Conservation (phyloP, 495 filamentous ascomycete genomes). For the Letharia lupina region DNA sequence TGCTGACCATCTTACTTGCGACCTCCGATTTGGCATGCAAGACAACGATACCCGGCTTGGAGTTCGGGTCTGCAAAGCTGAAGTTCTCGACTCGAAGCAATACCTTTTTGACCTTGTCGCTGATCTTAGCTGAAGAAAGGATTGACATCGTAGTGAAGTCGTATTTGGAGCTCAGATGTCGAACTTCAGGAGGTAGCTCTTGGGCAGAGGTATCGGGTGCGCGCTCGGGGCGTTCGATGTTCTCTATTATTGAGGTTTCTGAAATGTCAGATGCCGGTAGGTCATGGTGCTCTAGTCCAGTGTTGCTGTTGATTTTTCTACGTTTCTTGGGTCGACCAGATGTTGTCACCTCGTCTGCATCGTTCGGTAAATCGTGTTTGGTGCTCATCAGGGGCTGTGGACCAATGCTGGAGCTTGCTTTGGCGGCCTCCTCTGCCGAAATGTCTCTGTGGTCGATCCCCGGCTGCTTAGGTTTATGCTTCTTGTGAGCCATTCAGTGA, state of each 20-base stretch:
- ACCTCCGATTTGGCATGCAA: slow-evolving; percentile 45
- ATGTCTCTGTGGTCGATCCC: background rate
- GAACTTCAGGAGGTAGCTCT: slow-evolving; percentile 12
- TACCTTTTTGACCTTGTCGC: slow-evolving; percentile 39
- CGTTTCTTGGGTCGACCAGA: slow-evolving; percentile 4
- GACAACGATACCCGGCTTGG: slow-evolving; percentile 32
- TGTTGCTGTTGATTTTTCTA: slow-evolving; percentile 9
- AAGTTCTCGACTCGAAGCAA: slow-evolving; percentile 29
- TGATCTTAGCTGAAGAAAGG: slow-evolving; percentile 48
- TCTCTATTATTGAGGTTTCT: background rate
- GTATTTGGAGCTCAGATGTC: slow-evolving; percentile 13
- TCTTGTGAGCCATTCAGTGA: slow-evolving; percentile 3
- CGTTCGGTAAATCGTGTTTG: background rate
- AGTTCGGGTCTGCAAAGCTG: slow-evolving; percentile 14
- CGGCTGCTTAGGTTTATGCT: background rate
- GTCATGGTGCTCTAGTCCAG: background rate
- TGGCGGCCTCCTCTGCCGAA: background rate
- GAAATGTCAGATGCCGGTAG: background rate
- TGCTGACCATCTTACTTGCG: slow-evolving; percentile 52
- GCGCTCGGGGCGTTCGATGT: background rate
- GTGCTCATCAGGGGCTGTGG: background rate
- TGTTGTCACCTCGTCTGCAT: background rate
- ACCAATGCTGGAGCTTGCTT: background rate
- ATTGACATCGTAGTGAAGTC: slow-evolving; percentile 30
- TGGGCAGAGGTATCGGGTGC: background rate